Evolutionary conservation across 306 rosid species (phyloP), one percentile per base, ranked within the genome.

Genomic region (Carpinus viminea): DNA sequence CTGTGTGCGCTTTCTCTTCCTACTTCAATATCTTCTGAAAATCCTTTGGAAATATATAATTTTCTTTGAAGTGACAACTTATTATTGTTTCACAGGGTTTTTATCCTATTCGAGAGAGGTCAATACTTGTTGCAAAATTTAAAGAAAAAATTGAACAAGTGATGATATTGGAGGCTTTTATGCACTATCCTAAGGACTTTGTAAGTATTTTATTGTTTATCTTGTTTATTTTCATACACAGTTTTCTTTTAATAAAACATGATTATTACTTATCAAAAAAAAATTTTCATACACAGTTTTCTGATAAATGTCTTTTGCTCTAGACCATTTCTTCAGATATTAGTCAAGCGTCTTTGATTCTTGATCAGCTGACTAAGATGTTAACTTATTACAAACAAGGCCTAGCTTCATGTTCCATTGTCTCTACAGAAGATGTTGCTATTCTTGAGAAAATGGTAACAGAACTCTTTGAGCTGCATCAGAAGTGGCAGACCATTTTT

Each of bases 401-500:
- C 21, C 77, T 66, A 50, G 69, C 72, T 55, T 80, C 59, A 54
- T 72, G 21, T 83, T 70, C 76, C 28, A 73, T 74, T 75, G 89
- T 83, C 79, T 70, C 84, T 45, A 50, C 56, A 54, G 79, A 89
- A 77, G 90, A 87, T 73, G 57, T 85, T 53, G n/a, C 46, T 72
- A 82, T 76, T 68, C 77, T 92, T 47, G 89, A 90, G 82, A 78
- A 77, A 62, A 76, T 78, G 26, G 79, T 79, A 76, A 71, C 53
- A 76, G 79, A 86, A 20, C 97, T 95, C 45, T 78, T 69, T 61
- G 80, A 75, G 78, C 77, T 92, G 91, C 87, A 91, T 80, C 87
- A 84, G 61, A 85, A 88, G 87, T 95, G 98, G 98, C 94, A 87
- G 80, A 91, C 92, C 43, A 87, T 91, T 85, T 95, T 95, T 86